Base-by-base conservation (phyloP, 2,329 filamentous ascomycete genomes). In the Xylariaceae sp. region DNA sequence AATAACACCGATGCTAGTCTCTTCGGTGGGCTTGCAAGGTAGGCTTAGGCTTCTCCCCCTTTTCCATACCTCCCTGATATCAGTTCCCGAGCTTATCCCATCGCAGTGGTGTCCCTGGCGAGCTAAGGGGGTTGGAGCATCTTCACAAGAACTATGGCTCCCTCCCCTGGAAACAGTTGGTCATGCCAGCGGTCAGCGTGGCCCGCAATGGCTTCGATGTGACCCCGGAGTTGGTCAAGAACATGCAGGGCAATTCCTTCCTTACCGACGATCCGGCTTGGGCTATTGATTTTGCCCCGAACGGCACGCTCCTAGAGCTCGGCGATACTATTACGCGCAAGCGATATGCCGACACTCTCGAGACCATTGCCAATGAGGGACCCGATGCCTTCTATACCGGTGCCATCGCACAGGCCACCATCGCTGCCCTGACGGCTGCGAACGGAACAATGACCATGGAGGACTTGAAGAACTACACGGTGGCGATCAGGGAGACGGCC, bases 371-470 rank as follows among this genome's bases (percentile, higher is more conserved):
- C 61, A 65, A 69, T 11, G 57, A 69, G 29, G 66, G 67, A 9
- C 67, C 68, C 37, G 63, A 67, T 52, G 68, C 65, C 30, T 74
- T 76, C 60, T 76, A 80, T 66, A 80, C 73, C 5, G 75, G 71
- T 50, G 63, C 66, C 3, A 69, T 71, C 6, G 71, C 71, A 2
- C 54, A 66, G 2, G 61, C 67, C n/a, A 70, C 70, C 19, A 67
- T 95, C 55, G 73, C 76, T 1, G 83, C 88, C 0, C 62, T 95
- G 1, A 77, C 80, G 57, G 75, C 73, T 0, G 69, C 75, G 0
- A 85, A 86, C 51, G 90, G 90, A 0, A 92, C 81, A 7, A 95
- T 95, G 89, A 91, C 89, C 0, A 67, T 94, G 1, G 79, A 84
- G 0, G 92, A 97, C 71, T 74, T 96, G 32, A 76, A 77, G 55